Base-by-base conservation (phyloP, 2,329 filamentous ascomycete genomes). In the Talaromyces sp. region DNA sequence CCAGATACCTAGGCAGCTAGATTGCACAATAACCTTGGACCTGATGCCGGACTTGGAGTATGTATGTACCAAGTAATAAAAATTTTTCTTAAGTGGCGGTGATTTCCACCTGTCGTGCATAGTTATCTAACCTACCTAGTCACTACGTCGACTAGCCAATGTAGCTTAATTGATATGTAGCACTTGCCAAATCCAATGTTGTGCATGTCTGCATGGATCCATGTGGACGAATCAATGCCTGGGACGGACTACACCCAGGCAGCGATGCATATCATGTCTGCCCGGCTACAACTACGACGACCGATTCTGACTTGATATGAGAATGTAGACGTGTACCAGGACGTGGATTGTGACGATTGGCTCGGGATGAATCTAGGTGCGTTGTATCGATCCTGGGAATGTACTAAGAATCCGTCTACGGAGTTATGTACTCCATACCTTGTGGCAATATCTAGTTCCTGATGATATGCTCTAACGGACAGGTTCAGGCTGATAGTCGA, bases 321-420 rank as follows among this genome's bases (percentile, higher is more conserved):
- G 6, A 43, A 1, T 43, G 40, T n/a, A 38, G 25, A 61, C 59
- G 47, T 61, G 27, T 38, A 40, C 22, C 19, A 38, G 47, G 58
- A 62, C 64, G 64, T 65, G 64, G 64, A 65, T 59, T 22, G 22
- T n/a, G 13, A 19, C 58, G 29, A 65, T 65, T 65, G 64, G 64
- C n/a, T 34, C 31, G 31, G 36, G 47, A 22, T 61, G 40, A 17
- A 22, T 59, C 25, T 36, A 40, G 22, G 53, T 54, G 43, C n/a
- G 31, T 49, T 36, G 51, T 54, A 19, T 54, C 51, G n/a, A 53
- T 54, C 51, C 29, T 53, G 49, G 31, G 8, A 29, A 4, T 51
- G 13, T 29, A 51, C 47, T 27, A 10, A 51, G 25, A 51, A 17
- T 29, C 5, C 13, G 13, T 47, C n/a, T 27, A 49, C 1, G 11